Conservation (phyloP, 805 yeast genomes). For the Candida morakotiae region DNA sequence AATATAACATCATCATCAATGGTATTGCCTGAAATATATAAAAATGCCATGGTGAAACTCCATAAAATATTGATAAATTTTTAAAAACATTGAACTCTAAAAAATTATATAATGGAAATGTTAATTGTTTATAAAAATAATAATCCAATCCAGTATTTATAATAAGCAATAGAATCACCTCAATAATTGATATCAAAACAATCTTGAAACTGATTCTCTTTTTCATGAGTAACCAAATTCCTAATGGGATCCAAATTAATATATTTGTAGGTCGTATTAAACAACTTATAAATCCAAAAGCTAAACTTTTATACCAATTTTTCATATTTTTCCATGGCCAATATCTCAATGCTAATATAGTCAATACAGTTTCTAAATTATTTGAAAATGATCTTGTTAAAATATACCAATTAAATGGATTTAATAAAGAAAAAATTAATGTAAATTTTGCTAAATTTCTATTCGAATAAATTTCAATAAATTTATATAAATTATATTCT, state of each 20-base stretch:
- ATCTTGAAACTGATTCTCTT: slow-evolving; percentile 11
- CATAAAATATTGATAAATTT: slow-evolving; percentile 77
- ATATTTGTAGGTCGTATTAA: slow-evolving; percentile 83
- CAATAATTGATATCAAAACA: slow-evolving; percentile 17
- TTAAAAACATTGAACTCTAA: slow-evolving; percentile 73
- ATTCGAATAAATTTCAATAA: slow-evolving; percentile 37
- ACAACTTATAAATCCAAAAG: slow-evolving; percentile 40
- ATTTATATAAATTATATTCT: slow-evolving; percentile 55
- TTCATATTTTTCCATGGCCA: slow-evolving; percentile 61
- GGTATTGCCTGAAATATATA: slow-evolving; percentile 84
- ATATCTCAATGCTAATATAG: slow-evolving; percentile 58
- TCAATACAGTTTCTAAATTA: slow-evolving; percentile 69
- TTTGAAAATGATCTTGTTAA: slow-evolving; percentile 84
- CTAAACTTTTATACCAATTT: slow-evolving; percentile 11
- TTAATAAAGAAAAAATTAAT: slow-evolving; percentile 48
- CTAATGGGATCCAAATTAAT: slow-evolving; percentile 69
- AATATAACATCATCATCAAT: slow-evolving; percentile 56
- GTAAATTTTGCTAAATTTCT: slow-evolving; percentile 36
- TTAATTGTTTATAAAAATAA: slow-evolving; percentile 50
- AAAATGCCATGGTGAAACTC: slow-evolving; percentile 79
- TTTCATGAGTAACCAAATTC: slow-evolving; percentile 24
- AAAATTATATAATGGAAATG: slow-evolving; percentile 67
- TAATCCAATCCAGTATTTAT: slow-evolving; percentile 50
- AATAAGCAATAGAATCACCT: slow-evolving; percentile 22
- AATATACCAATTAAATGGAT: slow-evolving; percentile 80